These are phyloP conservation scores for Sugiyamaella sp. DNA, from an alignment of 1,139 yeast species.

Conservation along the genomic window DNA sequence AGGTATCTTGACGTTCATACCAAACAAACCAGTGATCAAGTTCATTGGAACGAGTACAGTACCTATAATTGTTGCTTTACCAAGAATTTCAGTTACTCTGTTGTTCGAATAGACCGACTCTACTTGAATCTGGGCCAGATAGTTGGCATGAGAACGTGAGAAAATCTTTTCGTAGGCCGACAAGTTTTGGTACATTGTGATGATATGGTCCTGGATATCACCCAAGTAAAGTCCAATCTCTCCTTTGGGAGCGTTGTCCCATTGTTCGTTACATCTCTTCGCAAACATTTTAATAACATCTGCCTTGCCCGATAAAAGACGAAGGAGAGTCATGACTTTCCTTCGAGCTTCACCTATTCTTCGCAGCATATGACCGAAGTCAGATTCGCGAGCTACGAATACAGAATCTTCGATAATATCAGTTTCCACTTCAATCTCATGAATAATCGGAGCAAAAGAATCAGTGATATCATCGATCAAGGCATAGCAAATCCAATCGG, in stretches of 20 bases:
- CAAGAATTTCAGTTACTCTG: conserved; percentile 80
- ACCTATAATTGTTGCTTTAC: conserved; percentile 88
- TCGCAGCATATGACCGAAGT: conserved; percentile 65
- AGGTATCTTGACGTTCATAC: conserved; percentile 93
- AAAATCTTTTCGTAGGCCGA: conserved; percentile 90
- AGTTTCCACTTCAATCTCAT: conserved; percentile 84
- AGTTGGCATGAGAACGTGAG: conserved; percentile 88
- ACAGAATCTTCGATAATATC: conserved; percentile 90
- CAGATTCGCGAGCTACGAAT: conserved; percentile 61
- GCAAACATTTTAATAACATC: conserved; percentile 98
- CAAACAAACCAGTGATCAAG: conserved; percentile 87
- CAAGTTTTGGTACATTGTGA: conserved; percentile 92
- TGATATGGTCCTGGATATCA: conserved; percentile 96
- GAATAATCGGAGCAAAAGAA: conserved; percentile 89
- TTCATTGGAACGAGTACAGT: conserved; percentile 89
- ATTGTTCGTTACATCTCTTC: conserved; percentile 83
- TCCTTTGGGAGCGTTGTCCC: conserved; percentile 46
- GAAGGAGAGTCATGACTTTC: conserved; percentile 88
- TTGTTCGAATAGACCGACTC: conserved; percentile 86
- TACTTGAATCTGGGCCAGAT: conserved; percentile 90
- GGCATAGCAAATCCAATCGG: conserved; percentile 96
- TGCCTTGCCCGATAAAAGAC: conserved; percentile 90
- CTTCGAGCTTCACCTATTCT: conserved; percentile 88
- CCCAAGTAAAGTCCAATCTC: conserved; percentile 73
- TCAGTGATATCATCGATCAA: conserved; percentile 92